Conservation (phyloP, 305 asterid species). For the Fraxinus xanthoxyloides region DNA sequence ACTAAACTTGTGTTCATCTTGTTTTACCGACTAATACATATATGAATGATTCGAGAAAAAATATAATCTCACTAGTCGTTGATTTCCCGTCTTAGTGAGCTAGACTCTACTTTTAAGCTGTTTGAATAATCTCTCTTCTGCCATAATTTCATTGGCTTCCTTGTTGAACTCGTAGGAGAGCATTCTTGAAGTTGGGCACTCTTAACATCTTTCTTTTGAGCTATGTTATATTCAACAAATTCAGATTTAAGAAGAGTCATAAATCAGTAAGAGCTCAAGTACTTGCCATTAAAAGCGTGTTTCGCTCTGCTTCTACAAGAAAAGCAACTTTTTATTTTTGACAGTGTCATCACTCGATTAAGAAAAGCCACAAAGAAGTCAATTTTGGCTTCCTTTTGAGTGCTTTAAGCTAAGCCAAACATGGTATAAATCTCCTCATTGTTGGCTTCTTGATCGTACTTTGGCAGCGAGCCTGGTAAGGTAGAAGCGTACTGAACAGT, state of each 20-base stretch:
- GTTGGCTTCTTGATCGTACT: neutral
- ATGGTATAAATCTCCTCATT: neutral
- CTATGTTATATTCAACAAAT: neutral
- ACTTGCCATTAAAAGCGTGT: neutral
- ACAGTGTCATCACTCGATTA: no score
- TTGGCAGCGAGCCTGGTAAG: neutral
- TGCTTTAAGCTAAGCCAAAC: neutral
- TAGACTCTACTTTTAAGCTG: no score
- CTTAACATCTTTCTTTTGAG: neutral
- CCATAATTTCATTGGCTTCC: no score
- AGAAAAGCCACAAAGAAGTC: neutral
- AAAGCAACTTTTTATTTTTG: neutral
- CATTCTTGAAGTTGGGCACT: no score
- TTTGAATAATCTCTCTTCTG: no score
- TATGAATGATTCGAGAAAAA: neutral
- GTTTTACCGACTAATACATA: neutral
- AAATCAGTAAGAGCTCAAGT: no score
- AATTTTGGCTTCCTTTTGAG: neutral
- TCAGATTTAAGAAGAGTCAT: neutral
- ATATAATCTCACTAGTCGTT: no score
- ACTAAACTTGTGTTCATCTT: neutral
- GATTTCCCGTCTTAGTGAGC: no score
- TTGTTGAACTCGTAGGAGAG: no score
- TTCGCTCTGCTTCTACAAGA: neutral
- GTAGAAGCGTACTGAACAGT: neutral